Evolutionary conservation across 495 filamentous ascomycete species (phyloP), one percentile per base, ranked within the genome.

Genomic region (Glarea lozoyensis): DNA sequence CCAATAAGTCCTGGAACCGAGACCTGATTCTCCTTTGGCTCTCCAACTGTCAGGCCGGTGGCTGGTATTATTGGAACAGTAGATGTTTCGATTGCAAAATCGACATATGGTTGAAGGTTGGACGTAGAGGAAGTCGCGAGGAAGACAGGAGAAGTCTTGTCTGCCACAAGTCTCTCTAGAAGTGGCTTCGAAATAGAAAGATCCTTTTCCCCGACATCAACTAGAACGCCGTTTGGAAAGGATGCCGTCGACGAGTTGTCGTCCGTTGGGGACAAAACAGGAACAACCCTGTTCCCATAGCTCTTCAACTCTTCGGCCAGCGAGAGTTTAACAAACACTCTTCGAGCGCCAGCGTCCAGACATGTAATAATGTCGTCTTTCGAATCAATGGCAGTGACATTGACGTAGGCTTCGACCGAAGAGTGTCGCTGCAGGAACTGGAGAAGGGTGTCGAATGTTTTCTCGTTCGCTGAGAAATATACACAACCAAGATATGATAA

Each of bases 341-440:
- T 92, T 30, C 78, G 73, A n/a, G 87, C 87, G 40, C 93, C 92
- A 49, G 79, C 75, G 57, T 98, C 82, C 40, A 98, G 74, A 21
- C 97, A 70, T 40, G 84, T 72, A 38, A 88, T 63, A 15, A 95
- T 64, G 48, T 94, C 85, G 29, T 83, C 78, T 34, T 65, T 59
- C 19, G 75, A 77, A 44, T 72, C 51, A 40, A 97, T 73, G 19
- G 67, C 62, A 16, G 84, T 82, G 42, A 78, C 88, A 50, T 96
- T 83, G 49, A 93, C 77, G 56, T 78, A 88, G 43, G 80, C 70
- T 37, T 78, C 67, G 48, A 86, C 80, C 29, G 70, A 64, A 45
- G 77, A 69, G 55, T 87, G 75, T 42, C 75, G 70, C 24, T 71
- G 71, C 20, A 96, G 67, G 54, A 92, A 84, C n/a, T 60, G 49